Evolutionary conservation across 108 stramenopile genomes (phyloP).

Genomic region (Nannochloropsis oceanica): DNA sequence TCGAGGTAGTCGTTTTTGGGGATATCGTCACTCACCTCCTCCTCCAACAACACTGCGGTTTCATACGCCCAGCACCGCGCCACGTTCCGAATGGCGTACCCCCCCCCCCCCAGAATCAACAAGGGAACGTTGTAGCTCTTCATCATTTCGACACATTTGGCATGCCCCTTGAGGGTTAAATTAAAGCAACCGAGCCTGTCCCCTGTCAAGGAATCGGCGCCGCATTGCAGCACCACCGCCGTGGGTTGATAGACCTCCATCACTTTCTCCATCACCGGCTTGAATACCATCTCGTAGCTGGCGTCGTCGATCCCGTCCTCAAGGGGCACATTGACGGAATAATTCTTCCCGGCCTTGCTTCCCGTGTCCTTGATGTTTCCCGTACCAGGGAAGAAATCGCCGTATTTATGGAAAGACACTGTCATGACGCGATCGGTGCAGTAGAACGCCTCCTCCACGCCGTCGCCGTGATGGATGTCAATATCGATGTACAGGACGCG

Average conservation of each 20-base stretch:
- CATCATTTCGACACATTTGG: constrained; percentile 77
- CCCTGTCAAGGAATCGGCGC: constrained; percentile 89
- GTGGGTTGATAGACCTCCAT: constrained; percentile 87
- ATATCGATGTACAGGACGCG: constrained; percentile 99
- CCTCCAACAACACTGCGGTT: constrained; percentile 51
- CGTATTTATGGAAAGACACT: constrained; percentile 95
- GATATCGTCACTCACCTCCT: constrained; percentile 57
- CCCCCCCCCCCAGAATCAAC: constrained; percentile 93
- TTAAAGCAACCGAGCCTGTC: constrained; percentile 97
- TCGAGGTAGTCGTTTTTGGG: constrained; percentile 99
- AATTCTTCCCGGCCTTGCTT: constrained; percentile 77
- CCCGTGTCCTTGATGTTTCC: constrained; percentile 92
- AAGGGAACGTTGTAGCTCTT: constrained; percentile 81
- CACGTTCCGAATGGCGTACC: constrained; percentile 97
- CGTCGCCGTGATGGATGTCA: constrained; percentile 99
- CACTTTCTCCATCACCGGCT: constrained; percentile 80
- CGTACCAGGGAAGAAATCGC: constrained; percentile 97
- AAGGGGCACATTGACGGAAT: constrained; percentile 89
- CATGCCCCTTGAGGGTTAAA: constrained; percentile 81
- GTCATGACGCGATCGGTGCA: constrained; percentile 99
- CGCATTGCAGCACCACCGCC: constrained; percentile 95
- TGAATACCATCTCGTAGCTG: constrained; percentile 73
- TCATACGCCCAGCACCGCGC: constrained; percentile 93
- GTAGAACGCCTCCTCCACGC: constrained; percentile 99
- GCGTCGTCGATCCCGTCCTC: constrained; percentile 89